Evolutionary conservation across 1,284 basidiomycete species (phyloP), one percentile per base, ranked within the genome.

Genomic region (Macrocybe sp.): DNA sequence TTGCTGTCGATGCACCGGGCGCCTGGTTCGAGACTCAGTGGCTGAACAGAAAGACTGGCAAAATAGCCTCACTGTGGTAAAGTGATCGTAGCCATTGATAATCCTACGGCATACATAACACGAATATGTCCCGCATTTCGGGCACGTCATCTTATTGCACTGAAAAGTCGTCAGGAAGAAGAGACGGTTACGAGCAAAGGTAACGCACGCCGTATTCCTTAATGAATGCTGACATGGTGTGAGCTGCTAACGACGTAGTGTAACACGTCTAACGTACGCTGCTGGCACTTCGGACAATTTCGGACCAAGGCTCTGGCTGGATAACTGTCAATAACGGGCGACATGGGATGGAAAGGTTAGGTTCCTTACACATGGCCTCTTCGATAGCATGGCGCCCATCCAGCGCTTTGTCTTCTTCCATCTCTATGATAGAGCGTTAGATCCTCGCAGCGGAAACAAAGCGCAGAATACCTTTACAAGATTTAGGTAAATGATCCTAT

Each of bases 61-160:
- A 54, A 47, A 29, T 12, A 44, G 31, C 43, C 72, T 37, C 53
- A 77, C 78, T 44, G 81, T 72, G 44, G 79, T 66, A 59, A 93
- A 93, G 59, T 94, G 91, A 0, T 86, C 81, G 59, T 93, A 93
- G 1, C 89, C 86, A 1, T 50, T 65, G 36, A 92, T 84, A 32
- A 81, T 56, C 56, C 85, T 59, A 14, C 86, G 76, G 60, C 90
- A 93, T 11, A 88, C 70, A 60, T 92, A 92, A 62, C 90, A 93
- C 0, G 83, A 89, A 28, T 85, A 36, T 0, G 87, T 82, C 3
- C 47, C 50, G 56, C 90, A 93, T 49, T 81, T 68, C 1, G 80
- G 74, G 57, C 89, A 92, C 9, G 69, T 75, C 81, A 89, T 89
- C 61, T 89, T 89, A 72, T 90, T 90, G 66, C 87, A 90, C 84